A percentile compares a stretch with the other conserved stretches of the same genome.
Evolutionary conservation across 1,284 basidiomycete species (phyloP).

Genomic region (Polyporus tsugae): DNA sequence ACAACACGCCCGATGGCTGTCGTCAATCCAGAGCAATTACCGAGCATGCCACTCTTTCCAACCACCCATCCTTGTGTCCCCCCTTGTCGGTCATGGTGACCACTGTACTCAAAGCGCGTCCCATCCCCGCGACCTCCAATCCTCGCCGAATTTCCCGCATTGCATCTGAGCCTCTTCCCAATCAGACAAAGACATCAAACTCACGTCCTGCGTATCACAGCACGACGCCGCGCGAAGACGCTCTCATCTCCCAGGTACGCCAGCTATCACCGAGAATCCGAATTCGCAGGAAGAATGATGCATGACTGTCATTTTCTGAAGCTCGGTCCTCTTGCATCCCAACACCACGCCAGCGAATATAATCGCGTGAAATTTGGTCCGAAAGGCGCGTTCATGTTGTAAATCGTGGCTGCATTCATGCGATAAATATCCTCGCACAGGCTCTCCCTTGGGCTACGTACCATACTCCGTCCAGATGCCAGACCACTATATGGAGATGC

Average conservation of each 20-base stretch:
- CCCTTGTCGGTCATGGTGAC: slow-evolving; percentile 15
- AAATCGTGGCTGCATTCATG: not conserved
- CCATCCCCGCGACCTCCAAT: not conserved
- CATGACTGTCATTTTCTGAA: slow-evolving; percentile 34
- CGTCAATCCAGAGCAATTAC: slow-evolving; percentile 7
- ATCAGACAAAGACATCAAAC: not conserved
- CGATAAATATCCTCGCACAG: slow-evolving; percentile 42
- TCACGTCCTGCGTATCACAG: not conserved
- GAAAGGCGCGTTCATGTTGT: slow-evolving; percentile 51
- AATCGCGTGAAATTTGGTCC: slow-evolving; percentile 79
- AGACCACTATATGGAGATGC: slow-evolving; percentile 65
- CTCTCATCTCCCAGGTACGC: slow-evolving; percentile 27
- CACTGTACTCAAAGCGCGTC: slow-evolving; percentile 12
- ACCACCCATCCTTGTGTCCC: slow-evolving; percentile 9
- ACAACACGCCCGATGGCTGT: not conserved
- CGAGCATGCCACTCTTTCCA: slow-evolving; percentile 5
- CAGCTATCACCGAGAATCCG: not conserved
- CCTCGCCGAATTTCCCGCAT: slow-evolving; percentile 23
- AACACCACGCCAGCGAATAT: slow-evolving; percentile 85
- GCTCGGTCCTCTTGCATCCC: slow-evolving; percentile 73
- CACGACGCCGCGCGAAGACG: slow-evolving; percentile 16
- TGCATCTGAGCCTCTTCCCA: slow-evolving; percentile 24
- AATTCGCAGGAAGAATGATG: not conserved
- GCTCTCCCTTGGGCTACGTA: slow-evolving; percentile 65
- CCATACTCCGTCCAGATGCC: slow-evolving; percentile 80